phyloP scores from a whole-genome alignment of 2,329 filamentous ascomycete genomes.

The Clonostachys sp. region DNA sequence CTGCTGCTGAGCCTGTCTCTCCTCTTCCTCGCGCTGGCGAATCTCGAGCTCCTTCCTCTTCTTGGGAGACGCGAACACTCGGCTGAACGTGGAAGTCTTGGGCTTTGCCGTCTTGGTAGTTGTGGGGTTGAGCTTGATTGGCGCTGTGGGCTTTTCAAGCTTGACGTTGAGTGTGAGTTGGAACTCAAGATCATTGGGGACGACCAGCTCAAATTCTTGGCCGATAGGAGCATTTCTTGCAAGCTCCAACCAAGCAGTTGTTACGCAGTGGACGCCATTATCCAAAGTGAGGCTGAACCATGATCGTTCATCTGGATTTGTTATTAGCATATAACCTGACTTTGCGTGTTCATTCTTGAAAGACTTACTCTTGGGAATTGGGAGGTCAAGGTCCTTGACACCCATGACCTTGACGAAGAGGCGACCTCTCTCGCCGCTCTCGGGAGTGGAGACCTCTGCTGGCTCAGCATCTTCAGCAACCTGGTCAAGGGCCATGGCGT shows the following conservation, averaged over 20 bases:
- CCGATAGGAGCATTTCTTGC: conserved; percentile 90
- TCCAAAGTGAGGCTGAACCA: conserved; percentile 98
- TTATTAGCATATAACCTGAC: conserved; percentile 12
- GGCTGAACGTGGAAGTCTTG: conserved; percentile 86
- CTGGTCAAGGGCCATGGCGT: conserved; percentile 60
- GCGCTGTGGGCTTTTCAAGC: conserved; percentile 69
- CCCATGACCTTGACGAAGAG: conserved; percentile 99
- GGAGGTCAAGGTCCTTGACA: conserved; percentile 91
- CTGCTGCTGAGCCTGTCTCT: conserved; percentile 61
- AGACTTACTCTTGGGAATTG: conserved; percentile 80
- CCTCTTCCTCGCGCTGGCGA: conserved; percentile 76
- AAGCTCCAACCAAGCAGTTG: conserved; percentile 90
- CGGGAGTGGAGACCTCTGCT: conserved; percentile 57
- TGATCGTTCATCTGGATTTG: conserved; percentile 68
- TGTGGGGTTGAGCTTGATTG: conserved; percentile 51
- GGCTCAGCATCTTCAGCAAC: conserved; percentile 65
- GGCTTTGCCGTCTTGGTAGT: conserved; percentile 56
- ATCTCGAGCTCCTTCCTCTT: conserved; percentile 94
- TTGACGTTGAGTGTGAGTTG: conserved; percentile 96
- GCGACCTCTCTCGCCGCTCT: conserved; percentile 81
- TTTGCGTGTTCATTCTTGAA: background rate
- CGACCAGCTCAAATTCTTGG: conserved; percentile 96
- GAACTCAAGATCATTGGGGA: conserved; percentile 97
- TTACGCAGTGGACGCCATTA: conserved; percentile 96
- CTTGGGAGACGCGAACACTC: conserved; percentile 90